Evolutionary conservation across 345 rosid genomes (phyloP), one percentile per base, ranked within the genome.

Genomic region (Eucalyptus globulus): DNA sequence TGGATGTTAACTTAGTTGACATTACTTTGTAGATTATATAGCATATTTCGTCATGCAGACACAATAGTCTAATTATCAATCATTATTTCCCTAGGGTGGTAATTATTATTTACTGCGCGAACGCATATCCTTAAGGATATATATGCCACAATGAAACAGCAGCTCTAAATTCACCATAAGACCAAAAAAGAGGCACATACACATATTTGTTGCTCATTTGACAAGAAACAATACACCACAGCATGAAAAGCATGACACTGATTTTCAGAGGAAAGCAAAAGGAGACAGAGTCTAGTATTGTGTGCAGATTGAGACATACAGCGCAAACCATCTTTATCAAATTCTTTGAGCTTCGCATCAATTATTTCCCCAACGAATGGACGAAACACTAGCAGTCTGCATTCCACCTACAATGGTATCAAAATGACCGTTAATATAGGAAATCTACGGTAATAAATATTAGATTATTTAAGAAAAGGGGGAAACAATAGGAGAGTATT

Each of bases 281-380:
- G 54, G 40, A 49, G 65, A 40, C 9, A n/a, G 34, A 44, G 58
- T 69, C 62, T 26, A 76, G n/a, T 34, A 51, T 51, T 89, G 44
- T 2, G 9, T 40, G 29, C 47, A 76, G 47, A 44, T 29, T 62
- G 56, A 21, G 76, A 96, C 99, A 88, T 95, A 98, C 99, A 93
- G 72, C 93, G 98, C 88, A 98, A 91, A 88, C 98, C 98, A 86
- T 91, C 94, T 50, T 92, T 91, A 87, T 93, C 94, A 54, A 95
- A 96, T 91, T 95, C 97, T 92, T 94, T 98, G 60, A 98, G 95
- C 90, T 94, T 94, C 8, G 95, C 98, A 89, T 91, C 88, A 69
- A 98, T 96, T 88, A 95, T 88, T 92, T 98, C 99, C 80, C 98
- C 99, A 88, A 94, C 93, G 92, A 95, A 97, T 87, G 99, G 99